These are phyloP conservation scores for Ceratocystis cubensis DNA, from an alignment of 2,329 filamentous ascomycete genomes.

Conservation along the genomic window DNA sequence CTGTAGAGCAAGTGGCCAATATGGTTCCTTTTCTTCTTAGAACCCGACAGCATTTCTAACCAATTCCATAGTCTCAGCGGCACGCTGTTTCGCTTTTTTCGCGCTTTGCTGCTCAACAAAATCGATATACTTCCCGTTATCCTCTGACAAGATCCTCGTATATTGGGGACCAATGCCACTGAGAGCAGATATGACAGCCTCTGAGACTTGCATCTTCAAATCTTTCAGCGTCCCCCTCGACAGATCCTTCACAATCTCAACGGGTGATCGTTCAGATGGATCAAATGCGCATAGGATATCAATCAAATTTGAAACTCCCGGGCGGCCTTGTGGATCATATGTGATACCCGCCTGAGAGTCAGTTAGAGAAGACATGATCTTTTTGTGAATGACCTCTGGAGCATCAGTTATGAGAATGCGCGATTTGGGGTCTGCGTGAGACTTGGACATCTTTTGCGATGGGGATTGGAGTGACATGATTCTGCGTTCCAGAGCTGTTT, in stretches of 20 bases:
- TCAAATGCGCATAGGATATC: conserved; percentile 65
- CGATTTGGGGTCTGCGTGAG: conserved; percentile 55
- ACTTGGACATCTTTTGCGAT: conserved; percentile 87
- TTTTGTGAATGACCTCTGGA: conserved; percentile 48
- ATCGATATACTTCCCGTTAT: conserved; percentile 42
- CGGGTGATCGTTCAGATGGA: conserved; percentile 29
- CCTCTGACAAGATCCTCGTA: conserved; percentile 35
- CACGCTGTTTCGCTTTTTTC: conserved; percentile 47
- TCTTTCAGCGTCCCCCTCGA: conserved; percentile 30
- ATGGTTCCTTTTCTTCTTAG: conserved; percentile 21
- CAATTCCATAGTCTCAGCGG: conserved; percentile 43
- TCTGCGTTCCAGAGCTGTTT: conserved; percentile 59
- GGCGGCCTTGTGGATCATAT: conserved; percentile 57
- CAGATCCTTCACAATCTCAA: conserved; percentile 32
- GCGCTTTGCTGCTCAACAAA: conserved; percentile 47
- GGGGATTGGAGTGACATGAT: conserved; percentile 83
- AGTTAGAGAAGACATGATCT: conserved; percentile 63
- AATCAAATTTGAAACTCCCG: conserved; percentile 79
- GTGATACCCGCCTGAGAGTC: conserved; percentile 55
- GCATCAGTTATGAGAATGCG: conserved; percentile 73
- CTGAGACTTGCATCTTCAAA: conserved; percentile 43
- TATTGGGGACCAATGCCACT: conserved; percentile 45
- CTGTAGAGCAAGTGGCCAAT: too few relatives aligned
- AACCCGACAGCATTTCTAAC: conserved; percentile 43
- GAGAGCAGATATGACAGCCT: conserved; percentile 43